These are phyloP conservation scores for Eucalyptus cloeziana DNA, from an alignment of 345 rosid genomes.

Conservation along the genomic window DNA sequence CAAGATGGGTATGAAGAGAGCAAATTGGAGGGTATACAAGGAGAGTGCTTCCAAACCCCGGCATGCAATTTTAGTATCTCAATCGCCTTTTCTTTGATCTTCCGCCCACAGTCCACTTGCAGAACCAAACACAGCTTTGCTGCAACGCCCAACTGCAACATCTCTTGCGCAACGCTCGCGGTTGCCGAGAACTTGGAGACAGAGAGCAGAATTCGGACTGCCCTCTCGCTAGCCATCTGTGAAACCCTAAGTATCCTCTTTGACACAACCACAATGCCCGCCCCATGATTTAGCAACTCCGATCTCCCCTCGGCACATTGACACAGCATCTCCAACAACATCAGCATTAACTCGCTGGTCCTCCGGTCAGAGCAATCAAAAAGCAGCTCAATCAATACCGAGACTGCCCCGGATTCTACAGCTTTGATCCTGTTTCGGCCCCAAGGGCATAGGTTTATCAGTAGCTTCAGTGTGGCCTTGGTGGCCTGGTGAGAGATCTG, in stretches of 20 bases:
- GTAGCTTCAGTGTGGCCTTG: slow-evolving; percentile 27
- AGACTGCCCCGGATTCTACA: slow-evolving; percentile 18
- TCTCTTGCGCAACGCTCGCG: slow-evolving; percentile 12
- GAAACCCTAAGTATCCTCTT: slow-evolving; percentile 31
- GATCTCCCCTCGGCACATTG: slow-evolving; percentile 34
- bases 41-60: slow-evolving; percentile 22
- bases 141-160: slow-evolving; percentile 27
- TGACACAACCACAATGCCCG: slow-evolving; percentile 18
- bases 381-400: slow-evolving; percentile 26
- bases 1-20: slow-evolving; percentile 13
- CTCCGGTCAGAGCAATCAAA: slow-evolving; percentile 20
- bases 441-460: slow-evolving; percentile 34
- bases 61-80: slow-evolving; percentile 25
- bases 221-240: slow-evolving; percentile 22
- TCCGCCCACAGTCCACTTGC: slow-evolving; percentile 14
- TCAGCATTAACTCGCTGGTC: slow-evolving; percentile 22
- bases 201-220: slow-evolving; percentile 16
- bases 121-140: slow-evolving; percentile 30
- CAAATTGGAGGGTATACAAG: slow-evolving; percentile 15
- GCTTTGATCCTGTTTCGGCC: slow-evolving; percentile 55
- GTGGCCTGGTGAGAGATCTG: slow-evolving; percentile 37
- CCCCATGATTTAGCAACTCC: slow-evolving; percentile 18
- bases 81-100: slow-evolving; percentile 22
- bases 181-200: slow-evolving; percentile 18
- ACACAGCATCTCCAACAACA: slow-evolving; percentile 19